These are phyloP conservation scores for Aspergillus niger DNA, from an alignment of 2,329 filamentous ascomycete genomes.

Conservation along the genomic window DNA sequence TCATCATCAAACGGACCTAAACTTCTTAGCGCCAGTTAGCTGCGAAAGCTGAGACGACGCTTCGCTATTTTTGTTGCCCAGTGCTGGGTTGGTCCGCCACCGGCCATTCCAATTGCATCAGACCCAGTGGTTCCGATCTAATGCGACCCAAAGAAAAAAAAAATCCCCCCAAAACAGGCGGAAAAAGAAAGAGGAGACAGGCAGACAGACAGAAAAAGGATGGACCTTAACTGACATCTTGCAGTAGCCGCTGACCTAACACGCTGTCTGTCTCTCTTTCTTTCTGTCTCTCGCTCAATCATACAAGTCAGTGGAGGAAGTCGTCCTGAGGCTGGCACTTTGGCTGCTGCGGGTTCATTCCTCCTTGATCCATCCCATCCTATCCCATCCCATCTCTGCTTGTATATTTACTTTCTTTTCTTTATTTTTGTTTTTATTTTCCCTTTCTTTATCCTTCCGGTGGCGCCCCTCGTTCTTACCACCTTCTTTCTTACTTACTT, in stretches of 20 bases:
- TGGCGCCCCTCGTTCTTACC: not conserved
- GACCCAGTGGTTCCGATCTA: slow-evolving; percentile 5
- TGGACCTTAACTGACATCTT: slow-evolving; percentile 4
- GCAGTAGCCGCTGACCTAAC: slow-evolving; percentile 7
- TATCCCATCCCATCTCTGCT: not conserved
- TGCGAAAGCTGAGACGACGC: not conserved
- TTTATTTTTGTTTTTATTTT: not conserved
- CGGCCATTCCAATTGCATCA: slow-evolving; percentile 6
- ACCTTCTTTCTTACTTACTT: not conserved
- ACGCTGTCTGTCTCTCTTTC: not conserved
- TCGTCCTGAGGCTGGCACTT: slow-evolving; percentile 8
- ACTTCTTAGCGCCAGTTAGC: not conserved
- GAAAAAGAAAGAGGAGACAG: not conserved
- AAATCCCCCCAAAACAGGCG: not conserved
- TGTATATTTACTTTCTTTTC: slow-evolving; percentile 2
- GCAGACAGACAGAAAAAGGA: not conserved
- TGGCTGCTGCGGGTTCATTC: not conserved
- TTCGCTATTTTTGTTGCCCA: slow-evolving; percentile 5
- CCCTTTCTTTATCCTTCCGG: not conserved
- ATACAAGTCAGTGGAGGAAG: not conserved
- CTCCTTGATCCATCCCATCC: not conserved
- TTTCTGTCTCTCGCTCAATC: not conserved
- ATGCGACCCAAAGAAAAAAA: not conserved
- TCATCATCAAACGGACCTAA: slow-evolving; percentile 6
- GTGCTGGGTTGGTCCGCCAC: slow-evolving; percentile 6